A percentile compares a stretch with the other conserved stretches of the same genome.
Evolutionary conservation across 768 basidiomycete genomes (phyloP).

Genomic region (Boletus speciosus): DNA sequence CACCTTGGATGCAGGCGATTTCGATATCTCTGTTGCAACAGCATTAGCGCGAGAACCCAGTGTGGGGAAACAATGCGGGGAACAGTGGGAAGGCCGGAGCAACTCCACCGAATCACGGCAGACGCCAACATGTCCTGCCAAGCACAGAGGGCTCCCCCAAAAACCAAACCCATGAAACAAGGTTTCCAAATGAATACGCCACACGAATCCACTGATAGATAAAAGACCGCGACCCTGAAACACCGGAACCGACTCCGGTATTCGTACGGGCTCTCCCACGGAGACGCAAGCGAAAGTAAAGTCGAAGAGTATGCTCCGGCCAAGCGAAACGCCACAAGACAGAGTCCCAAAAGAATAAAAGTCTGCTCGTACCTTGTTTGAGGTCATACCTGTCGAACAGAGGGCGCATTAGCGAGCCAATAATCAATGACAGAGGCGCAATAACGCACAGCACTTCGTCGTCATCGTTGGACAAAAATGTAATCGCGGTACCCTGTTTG

Average conservation of each 20-base stretch:
- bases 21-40: slow-evolving; percentile 69
- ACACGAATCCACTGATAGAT: background rate
- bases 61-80: no score
- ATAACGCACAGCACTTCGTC: slow-evolving; percentile 89
- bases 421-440: slow-evolving; percentile 1
- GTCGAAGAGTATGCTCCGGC: background rate
- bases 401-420: slow-evolving; percentile 2
- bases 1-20: slow-evolving; percentile 90
- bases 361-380: slow-evolving; percentile 68
- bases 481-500: slow-evolving; percentile 89
- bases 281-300: slow-evolving; percentile 3
- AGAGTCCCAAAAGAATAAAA: no score
- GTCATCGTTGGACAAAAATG: slow-evolving; percentile 94
- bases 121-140: no score
- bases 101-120: no score
- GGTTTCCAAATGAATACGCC: background rate
- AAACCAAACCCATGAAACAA: background rate
- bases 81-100: no score
- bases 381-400: slow-evolving; percentile 75
- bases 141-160: no score
- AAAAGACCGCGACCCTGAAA: background rate
- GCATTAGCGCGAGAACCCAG: no score
- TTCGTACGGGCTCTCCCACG: background rate
- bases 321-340: no score
- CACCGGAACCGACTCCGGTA: slow-evolving; percentile 4